These are phyloP conservation scores for Leishmania braziliensis DNA, from an alignment of 208 protist genomes.

Conservation along the genomic window DNA sequence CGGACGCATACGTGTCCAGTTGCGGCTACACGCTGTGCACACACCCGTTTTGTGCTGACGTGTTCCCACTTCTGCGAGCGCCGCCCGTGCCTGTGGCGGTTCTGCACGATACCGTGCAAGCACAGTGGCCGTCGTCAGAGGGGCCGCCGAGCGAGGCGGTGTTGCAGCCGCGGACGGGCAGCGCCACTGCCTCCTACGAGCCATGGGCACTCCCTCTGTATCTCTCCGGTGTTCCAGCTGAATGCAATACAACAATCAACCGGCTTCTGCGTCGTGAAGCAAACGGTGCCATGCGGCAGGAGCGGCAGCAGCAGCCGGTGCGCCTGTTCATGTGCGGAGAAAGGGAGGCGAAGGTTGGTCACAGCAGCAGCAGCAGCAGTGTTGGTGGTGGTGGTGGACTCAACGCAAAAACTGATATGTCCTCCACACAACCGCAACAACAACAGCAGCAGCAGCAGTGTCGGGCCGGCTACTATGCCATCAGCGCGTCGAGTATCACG, in stretches of 20 bases:
- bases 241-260: slow-evolving; percentile 35
- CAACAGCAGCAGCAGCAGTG: slow-evolving; percentile 9
- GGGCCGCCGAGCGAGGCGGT: not conserved
- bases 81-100: slow-evolving; percentile 1
- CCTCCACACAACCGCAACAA: not conserved
- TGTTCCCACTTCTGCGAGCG: slow-evolving; percentile 41
- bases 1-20: slow-evolving; percentile 64
- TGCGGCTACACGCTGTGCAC: slow-evolving; percentile 76
- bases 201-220: slow-evolving; percentile 32
- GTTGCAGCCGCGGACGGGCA: not conserved
- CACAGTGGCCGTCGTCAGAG: slow-evolving; percentile 7
- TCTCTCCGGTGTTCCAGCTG: slow-evolving; percentile 27
- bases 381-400: not conserved
- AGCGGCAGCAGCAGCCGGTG: slow-evolving; percentile 19
- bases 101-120: slow-evolving; percentile 13
- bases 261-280: slow-evolving; percentile 28
- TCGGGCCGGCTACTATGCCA: slow-evolving; percentile 18
- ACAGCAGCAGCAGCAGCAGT: not conserved
- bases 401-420: not conserved
- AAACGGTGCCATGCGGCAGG: slow-evolving; percentile 13
- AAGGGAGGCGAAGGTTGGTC: not conserved
- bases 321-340: slow-evolving; percentile 22
- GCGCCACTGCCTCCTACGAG: not conserved
- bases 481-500: slow-evolving; percentile 18
- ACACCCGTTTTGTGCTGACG: slow-evolving; percentile 44